Evolutionary conservation across 2,329 filamentous ascomycete genomes (phyloP), one percentile per base, ranked within the genome.

Genomic region (Macrophomina pseudophaseolina): DNA sequence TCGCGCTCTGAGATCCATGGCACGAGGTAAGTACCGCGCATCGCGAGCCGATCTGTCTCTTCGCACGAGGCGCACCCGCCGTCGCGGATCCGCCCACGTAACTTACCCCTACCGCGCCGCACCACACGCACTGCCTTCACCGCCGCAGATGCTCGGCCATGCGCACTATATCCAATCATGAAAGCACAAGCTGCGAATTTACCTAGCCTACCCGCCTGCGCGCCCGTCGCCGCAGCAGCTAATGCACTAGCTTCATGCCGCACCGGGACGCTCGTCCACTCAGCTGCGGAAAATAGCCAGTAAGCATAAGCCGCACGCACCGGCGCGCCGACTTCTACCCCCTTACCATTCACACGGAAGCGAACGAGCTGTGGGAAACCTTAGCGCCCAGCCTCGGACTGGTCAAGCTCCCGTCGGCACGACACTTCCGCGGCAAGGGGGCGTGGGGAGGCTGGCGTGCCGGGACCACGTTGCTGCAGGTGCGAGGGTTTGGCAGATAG

Each of bases 351-450:
- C 51, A n/a, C 23, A 38, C 16, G 53, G 33, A 6, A 56, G 30
- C 7, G 12, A 28, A 18, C 28, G 23, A 32, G 23, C 7, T 30
- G 3, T 54, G 16, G n/a, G 46, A 28, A 44, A 44, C 16, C 42
- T 44, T 12, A 44, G 42, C 23, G 28, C 30, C 58, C 44, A 62
- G 44, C 2, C 11, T 16, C 42, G 12, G 30, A 38, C 4, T 11
- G 32, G 44, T 49, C 58, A 62, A 62, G 58, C 58, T 44, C 60
- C 60, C 48, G 60, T 32, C 60, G 60, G 60, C 60, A 32, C 60
- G 60, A 64, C 46, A 48, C 49, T 64, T 64, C 60, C 60, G 60
- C 46, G 32, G 48, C 60, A 64, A 64, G 60, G 60, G 58, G 59
- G 44, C 30, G n/a, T 18, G 33, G 7, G 32, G 16, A 16, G 60